Percentiles rank a stretch among this genome's conserved stretches.
Conservation (phyloP, 805 yeast species). For the Candida berthetii region DNA sequence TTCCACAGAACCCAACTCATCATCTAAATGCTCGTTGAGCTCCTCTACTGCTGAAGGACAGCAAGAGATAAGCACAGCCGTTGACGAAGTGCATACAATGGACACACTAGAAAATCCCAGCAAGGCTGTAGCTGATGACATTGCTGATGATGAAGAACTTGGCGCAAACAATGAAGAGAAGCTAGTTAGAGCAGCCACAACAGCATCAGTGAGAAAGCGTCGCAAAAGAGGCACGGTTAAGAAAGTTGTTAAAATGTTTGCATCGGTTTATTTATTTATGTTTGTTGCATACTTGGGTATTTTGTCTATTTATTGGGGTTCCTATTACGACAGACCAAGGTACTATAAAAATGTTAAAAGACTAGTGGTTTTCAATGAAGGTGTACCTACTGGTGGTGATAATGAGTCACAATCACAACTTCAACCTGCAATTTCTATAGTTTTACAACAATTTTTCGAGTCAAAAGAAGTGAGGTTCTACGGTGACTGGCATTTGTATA, state of each 20-base stretch:
- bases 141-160: too few species aligned
- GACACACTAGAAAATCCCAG: too few species aligned
- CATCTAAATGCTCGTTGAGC: too few species aligned
- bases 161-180: too few species aligned
- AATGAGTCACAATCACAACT: neutral
- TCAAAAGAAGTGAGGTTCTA: slow-evolving; percentile 3
- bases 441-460: slow-evolving; percentile 1
- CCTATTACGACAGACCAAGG: slow-evolving; percentile 13
- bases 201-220: neutral
- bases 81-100: too few species aligned
- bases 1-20: too few species aligned
- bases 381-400: neutral
- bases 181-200: neutral
- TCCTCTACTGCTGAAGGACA: too few species aligned
- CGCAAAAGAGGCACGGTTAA: neutral
- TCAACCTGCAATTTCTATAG: slow-evolving; percentile 9
- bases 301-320: slow-evolving; percentile 19
- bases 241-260: slow-evolving; percentile 3
- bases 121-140: too few species aligned
- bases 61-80: too few species aligned
- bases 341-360: slow-evolving; percentile 9
- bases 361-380: slow-evolving; percentile 17
- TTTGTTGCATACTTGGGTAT: slow-evolving; percentile 3
- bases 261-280: slow-evolving; percentile 2
- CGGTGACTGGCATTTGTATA: slow-evolving; percentile 13